Conservation (phyloP, 495 filamentous ascomycete genomes). For the Xylaria venustula region DNA sequence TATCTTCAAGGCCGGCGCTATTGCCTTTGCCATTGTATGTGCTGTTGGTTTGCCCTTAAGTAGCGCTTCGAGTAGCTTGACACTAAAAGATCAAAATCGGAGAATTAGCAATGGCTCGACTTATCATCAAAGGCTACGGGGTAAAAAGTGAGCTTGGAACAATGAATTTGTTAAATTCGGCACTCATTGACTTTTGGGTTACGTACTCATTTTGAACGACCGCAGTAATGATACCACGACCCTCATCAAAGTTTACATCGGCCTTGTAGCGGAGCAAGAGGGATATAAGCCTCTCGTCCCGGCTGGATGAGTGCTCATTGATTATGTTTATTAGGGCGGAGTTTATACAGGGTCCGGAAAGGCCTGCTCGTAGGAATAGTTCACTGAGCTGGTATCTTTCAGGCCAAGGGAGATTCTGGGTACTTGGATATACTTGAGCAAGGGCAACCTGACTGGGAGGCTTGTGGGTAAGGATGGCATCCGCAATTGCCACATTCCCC, state of each 20-base stretch:
- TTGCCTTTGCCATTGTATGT: conserved; percentile 34
- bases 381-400: conserved; percentile 42
- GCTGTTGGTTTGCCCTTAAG: conserved; percentile 37
- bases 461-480: conserved; percentile 36
- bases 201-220: conserved; percentile 35
- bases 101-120: not conserved
- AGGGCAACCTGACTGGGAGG: conserved; percentile 38
- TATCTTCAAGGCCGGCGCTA: conserved; percentile 38
- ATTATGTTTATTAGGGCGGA: conserved; percentile 43
- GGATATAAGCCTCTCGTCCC: conserved; percentile 42
- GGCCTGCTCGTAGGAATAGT: conserved; percentile 36
- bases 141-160: too few relatives aligned
- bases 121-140: not conserved
- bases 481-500: conserved; percentile 36
- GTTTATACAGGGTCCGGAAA: conserved; percentile 34
- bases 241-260: conserved; percentile 45
- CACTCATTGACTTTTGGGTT: too few relatives aligned
- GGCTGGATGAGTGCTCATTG: conserved; percentile 36
- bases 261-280: conserved; percentile 44
- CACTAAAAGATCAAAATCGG: not conserved
- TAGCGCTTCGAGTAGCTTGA: conserved; percentile 35
- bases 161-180: too few relatives aligned
- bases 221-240: conserved; percentile 39
- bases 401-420: conserved; percentile 26
- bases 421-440: conserved; percentile 37